Evolutionary conservation across 306 rosid species (phyloP), one percentile per base, ranked within the genome.

Genomic region (Begonia peltatifolia): DNA sequence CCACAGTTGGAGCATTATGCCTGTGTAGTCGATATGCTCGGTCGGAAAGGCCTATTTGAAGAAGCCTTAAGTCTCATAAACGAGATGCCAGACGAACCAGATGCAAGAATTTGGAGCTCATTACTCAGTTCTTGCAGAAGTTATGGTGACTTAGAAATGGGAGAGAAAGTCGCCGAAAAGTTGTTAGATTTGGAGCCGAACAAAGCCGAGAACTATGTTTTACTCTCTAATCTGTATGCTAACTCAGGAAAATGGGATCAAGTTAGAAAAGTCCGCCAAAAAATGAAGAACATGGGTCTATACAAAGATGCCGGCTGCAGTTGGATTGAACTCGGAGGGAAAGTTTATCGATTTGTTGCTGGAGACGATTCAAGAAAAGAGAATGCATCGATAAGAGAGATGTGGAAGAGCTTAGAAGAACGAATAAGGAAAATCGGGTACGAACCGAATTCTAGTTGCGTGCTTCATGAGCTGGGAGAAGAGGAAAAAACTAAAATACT

Each of bases 251-350:
- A 80, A 70, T 87, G 96, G 96, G 80, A 80, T 42, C 74, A 66
- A 41, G 84, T 83, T 56, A 83, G 82, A 65, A 54, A 72, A 51
- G 74, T 78, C 54, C 25, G 94, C 68, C 78, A 38, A 63, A 79
- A 41, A 64, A 87, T 87, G 94, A 84, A 81, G 73, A 82, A 69
- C 52, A 68, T 41, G 25, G 80, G 86, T 53, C 74, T 84, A 47
- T 78, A 65, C 49, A 87, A 87, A 66, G 93, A 75, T 42, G 86
- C 84, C 25, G 94, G 94, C 6, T 70, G 72, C 56, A 81, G 93
- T 66, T 79, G 96, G 96, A 88, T 81, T 69, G 93, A 84, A 68
- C 54, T 75, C n/a, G 76, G 74, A 54, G 93, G 94, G 12, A 72
- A 75, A 70, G 73, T 79, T 55, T 66, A 79, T 71, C 73, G 80